Evolutionary conservation across 164 flowering plant genomes (phyloP).

Genomic region (Kalanchoe fedtschenkoi): DNA sequence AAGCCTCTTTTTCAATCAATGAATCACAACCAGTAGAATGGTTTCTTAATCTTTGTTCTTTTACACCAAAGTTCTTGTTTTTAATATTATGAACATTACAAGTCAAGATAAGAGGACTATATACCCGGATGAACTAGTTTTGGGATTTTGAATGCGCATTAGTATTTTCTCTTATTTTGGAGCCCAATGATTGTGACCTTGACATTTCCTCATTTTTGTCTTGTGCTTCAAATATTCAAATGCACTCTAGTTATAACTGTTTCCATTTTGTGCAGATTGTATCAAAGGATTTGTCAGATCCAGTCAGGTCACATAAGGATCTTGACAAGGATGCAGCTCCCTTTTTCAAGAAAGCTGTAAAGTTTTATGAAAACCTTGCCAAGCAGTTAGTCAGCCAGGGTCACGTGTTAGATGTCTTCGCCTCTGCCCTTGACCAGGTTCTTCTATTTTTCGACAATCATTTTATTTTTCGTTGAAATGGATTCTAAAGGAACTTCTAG

Average conservation of each 20-base stretch:
- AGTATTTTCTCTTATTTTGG: no score
- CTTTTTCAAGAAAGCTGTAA: conserved; percentile 78
- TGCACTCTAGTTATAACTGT: not conserved
- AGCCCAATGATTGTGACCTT: not conserved
- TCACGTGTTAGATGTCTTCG: conserved; percentile 90
- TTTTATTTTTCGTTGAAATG: not conserved
- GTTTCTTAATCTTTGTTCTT: no score
- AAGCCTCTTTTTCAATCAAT: no score
- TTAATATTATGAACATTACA: no score
- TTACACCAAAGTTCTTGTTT: no score
- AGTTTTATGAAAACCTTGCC: conserved; percentile 75
- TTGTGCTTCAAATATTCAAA: no score
- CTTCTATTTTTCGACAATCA: not conserved
- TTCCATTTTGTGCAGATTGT: conserved; percentile 50
- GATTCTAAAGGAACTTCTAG: not conserved
- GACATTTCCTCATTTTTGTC: not conserved
- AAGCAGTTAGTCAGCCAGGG: conserved; percentile 87
- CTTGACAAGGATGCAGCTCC: conserved; percentile 95
- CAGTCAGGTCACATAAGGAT: conserved; percentile 96
- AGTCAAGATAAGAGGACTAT: no score
- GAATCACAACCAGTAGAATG: no score
- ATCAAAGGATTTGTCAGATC: conserved; percentile 90
- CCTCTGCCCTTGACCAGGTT: conserved; percentile 99
- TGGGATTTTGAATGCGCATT: no score
- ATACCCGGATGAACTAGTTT: no score